Percentiles rank a stretch among this genome's conserved stretches.
Evolutionary conservation across 768 basidiomycete species (phyloP).

Genomic region (Serendipita sp.): DNA sequence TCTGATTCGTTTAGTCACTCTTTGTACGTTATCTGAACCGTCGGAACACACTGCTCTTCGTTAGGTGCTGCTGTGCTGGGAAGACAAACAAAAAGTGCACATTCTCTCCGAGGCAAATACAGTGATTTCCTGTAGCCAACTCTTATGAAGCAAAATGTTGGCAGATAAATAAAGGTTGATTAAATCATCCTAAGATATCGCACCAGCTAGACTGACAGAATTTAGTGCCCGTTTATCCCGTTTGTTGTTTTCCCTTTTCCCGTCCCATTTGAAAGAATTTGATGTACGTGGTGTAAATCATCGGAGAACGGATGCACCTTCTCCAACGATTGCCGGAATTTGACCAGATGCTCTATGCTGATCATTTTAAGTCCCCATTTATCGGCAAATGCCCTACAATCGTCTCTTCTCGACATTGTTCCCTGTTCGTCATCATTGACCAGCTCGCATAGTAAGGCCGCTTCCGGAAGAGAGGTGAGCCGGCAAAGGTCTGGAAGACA

Average conservation of each 20-base stretch:
- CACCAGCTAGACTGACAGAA: background rate
- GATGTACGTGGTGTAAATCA: background rate
- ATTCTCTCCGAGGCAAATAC: too few species aligned
- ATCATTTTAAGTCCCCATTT: conserved; percentile 86
- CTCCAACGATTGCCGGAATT: conserved; percentile 15
- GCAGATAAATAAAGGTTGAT: background rate
- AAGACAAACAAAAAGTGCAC: too few species aligned
- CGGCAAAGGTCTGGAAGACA: conserved; percentile 50
- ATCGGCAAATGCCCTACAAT: conserved; percentile 81
- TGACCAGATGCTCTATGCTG: conserved; percentile 51
- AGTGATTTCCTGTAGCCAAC: too few species aligned
- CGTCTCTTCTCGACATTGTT: conserved; percentile 87
- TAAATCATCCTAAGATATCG: background rate
- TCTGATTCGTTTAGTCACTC: too few species aligned
- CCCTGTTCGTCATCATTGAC: conserved; percentile 84
- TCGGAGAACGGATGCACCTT: background rate
- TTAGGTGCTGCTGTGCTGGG: too few species aligned
- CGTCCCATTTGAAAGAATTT: background rate
- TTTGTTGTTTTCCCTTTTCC: too few species aligned
- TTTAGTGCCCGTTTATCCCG: too few species aligned
- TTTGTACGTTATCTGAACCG: too few species aligned
- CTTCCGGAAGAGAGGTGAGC: conserved; percentile 48
- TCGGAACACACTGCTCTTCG: too few species aligned
- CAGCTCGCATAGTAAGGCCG: conserved; percentile 83
- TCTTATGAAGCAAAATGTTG: background rate